phyloP scores from a whole-genome alignment of 139 green algal species.

The Chlorella sp. region DNA sequence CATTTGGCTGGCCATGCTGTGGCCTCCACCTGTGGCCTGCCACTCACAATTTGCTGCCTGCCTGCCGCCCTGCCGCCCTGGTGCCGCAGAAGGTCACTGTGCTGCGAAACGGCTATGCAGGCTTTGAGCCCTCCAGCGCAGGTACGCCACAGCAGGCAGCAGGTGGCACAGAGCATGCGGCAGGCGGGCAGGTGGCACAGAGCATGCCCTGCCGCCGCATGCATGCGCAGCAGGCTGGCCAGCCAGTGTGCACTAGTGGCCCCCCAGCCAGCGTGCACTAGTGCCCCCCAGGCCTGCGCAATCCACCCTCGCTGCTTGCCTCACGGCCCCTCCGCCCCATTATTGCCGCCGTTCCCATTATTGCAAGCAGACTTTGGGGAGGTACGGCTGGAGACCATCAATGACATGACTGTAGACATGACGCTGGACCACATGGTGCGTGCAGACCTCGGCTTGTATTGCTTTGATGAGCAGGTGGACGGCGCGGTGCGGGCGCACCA shows the following conservation, averaged over 20 bases:
- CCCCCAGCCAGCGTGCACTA: too few species aligned
- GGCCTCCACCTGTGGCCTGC: background rate
- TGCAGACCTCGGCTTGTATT: too few species aligned
- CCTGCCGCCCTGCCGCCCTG: background rate
- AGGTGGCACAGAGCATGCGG: background rate
- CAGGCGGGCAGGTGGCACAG: background rate
- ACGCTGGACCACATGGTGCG: constrained; percentile 2
- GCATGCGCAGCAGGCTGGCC: background rate
- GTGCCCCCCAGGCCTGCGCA: too few species aligned
- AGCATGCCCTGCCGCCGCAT: background rate
- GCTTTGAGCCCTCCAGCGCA: background rate
- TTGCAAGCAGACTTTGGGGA: background rate
- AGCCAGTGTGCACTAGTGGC: too few species aligned
- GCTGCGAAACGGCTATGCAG: background rate
- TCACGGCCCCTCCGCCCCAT: too few species aligned
- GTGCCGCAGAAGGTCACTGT: background rate
- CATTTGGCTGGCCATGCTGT: too few species aligned
- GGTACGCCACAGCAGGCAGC: background rate
- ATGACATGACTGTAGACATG: constrained; percentile 4
- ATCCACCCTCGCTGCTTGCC: too few species aligned
- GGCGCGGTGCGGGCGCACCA: too few species aligned
- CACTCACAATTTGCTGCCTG: background rate
- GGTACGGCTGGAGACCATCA: background rate
- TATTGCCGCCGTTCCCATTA: too few species aligned
- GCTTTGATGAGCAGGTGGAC: too few species aligned